Evolutionary conservation across 208 protist species (phyloP).

Genomic region (Trypanosomatidae sp.): DNA sequence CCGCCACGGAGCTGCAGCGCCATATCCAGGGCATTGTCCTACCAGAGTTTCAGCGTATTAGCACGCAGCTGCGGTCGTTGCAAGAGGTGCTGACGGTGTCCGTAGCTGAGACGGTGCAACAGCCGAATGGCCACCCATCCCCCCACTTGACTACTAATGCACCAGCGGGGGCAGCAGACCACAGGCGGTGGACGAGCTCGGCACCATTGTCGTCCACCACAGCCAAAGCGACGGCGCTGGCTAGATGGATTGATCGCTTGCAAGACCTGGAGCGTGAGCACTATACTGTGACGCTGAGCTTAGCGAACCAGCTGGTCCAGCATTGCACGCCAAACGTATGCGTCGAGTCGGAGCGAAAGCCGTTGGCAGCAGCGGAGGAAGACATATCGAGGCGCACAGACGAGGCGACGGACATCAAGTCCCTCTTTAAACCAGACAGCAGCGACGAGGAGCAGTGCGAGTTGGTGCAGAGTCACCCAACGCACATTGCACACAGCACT

Average conservation of each 20-base stretch:
- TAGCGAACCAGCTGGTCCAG: constrained; percentile 22
- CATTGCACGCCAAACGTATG: constrained; percentile 16
- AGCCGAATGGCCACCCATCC: background rate
- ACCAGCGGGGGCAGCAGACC: background rate
- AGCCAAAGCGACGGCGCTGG: constrained; percentile 2
- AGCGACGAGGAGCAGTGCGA: constrained; percentile 17
- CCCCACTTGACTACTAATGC: background rate
- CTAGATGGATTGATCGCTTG: constrained; percentile 51
- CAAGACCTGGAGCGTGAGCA: constrained; percentile 61
- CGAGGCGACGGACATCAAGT: constrained; percentile 1
- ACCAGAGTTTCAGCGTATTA: constrained; percentile 57
- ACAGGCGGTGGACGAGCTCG: background rate
- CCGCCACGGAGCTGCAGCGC: constrained; percentile 36
- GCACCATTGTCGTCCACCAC: background rate
- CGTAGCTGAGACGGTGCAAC: background rate
- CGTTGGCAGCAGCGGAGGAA: background rate
- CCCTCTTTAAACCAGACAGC: constrained; percentile 21
- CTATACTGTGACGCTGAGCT: constrained; percentile 41
- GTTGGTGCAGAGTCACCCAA: background rate
- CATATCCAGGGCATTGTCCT: constrained; percentile 45
- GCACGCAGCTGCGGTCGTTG: constrained; percentile 45
- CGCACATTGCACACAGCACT: background rate
- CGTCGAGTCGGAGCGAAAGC: background rate
- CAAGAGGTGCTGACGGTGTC: constrained; percentile 22
- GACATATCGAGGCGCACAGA: no score